These are phyloP conservation scores for Boletus rubropictus DNA, from an alignment of 768 basidiomycete genomes.

Conservation along the genomic window DNA sequence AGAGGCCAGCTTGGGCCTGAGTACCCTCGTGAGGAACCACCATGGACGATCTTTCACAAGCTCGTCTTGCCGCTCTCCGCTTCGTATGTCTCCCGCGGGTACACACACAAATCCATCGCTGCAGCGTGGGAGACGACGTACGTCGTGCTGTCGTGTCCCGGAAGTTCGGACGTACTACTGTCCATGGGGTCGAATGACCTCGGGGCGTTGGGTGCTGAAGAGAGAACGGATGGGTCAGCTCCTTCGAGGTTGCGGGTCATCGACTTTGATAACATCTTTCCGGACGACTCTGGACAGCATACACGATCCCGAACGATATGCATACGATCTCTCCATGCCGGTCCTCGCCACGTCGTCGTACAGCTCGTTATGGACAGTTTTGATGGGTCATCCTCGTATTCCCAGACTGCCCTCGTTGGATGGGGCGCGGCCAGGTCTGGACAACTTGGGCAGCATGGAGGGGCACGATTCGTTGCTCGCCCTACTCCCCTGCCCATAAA, in stretches of 20 bases:
- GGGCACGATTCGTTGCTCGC: slow-evolving; percentile 6
- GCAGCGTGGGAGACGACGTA: slow-evolving; percentile 85
- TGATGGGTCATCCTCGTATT: slow-evolving; percentile 13
- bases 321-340: slow-evolving; percentile 49
- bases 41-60: slow-evolving; percentile 40
- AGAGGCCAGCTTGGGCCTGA: slow-evolving; percentile 65
- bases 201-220: slow-evolving; percentile 67
- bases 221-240: slow-evolving; percentile 7
- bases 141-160: slow-evolving; percentile 47
- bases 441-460: slow-evolving; percentile 54
- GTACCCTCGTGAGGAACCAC: slow-evolving; percentile 12
- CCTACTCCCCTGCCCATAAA: slow-evolving; percentile 34
- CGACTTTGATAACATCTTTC: slow-evolving; percentile 18
- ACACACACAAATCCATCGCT: slow-evolving; percentile 46
- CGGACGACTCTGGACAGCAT: slow-evolving; percentile 32
- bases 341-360: slow-evolving; percentile 67
- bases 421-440: slow-evolving; percentile 88
- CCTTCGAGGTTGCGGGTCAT: slow-evolving; percentile 5
- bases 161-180: slow-evolving; percentile 48
- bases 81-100: slow-evolving; percentile 30
- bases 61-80: slow-evolving; percentile 38
- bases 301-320: slow-evolving; percentile 20
- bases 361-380: slow-evolving; percentile 31
- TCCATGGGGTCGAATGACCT: slow-evolving; percentile 85
- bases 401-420: slow-evolving; percentile 45